phyloP scores from a whole-genome alignment of 257 asterid species.

The Solanum appendiculatum region DNA sequence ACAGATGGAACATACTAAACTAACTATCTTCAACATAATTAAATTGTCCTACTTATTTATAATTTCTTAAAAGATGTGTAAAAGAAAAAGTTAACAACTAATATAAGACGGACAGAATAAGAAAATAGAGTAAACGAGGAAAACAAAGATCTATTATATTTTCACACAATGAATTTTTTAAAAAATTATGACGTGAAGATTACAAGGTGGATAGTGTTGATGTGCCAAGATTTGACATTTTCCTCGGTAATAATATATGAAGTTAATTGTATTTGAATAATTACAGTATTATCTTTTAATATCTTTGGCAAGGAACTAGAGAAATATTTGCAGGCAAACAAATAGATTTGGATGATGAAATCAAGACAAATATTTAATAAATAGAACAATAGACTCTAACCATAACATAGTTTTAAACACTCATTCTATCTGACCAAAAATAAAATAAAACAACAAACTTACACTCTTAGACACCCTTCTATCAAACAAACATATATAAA shows the following conservation, averaged over 20 bases:
- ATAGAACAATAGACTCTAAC: background rate
- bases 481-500: background rate
- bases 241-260: background rate
- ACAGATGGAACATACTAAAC: no score
- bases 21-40: background rate
- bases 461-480: background rate
- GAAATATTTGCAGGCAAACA: background rate
- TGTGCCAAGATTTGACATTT: background rate
- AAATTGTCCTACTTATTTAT: background rate
- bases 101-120: no score
- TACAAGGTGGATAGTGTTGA: background rate
- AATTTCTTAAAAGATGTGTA: no score
- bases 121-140: no score
- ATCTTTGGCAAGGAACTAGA: background rate
- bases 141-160: no score
- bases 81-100: background rate
- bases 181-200: background rate
- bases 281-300: background rate
- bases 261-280: background rate
- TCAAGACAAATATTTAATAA: background rate
- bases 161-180: no score
- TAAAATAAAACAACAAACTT: background rate
- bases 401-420: background rate
- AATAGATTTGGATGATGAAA: background rate
- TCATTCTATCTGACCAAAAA: background rate